Conservation (phyloP, 306 rosid genomes). For the Carpinus viminea region DNA sequence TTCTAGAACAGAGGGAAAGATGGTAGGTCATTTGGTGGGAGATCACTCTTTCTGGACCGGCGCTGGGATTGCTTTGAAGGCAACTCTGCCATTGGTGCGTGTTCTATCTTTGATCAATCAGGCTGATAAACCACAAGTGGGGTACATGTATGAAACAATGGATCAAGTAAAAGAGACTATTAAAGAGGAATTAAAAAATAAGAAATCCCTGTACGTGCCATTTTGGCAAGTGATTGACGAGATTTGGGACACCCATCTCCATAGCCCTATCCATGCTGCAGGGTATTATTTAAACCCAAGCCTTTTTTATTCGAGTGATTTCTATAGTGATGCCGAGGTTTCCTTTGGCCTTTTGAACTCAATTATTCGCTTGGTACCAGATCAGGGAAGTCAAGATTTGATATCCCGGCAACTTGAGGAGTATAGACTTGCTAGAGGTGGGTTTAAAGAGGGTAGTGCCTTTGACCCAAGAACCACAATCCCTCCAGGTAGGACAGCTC, state of each 20-base stretch:
- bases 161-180: conserved; percentile 36
- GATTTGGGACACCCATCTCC: conserved; percentile 26
- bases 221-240: conserved; percentile 32
- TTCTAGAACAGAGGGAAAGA: conserved; percentile 16
- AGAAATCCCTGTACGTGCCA: conserved; percentile 24
- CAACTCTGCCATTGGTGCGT: conserved; percentile 22
- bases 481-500: conserved; percentile 23
- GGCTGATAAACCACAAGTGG: conserved; percentile 27
- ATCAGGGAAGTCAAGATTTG: conserved; percentile 6
- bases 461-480: background rate
- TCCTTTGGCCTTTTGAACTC: conserved; percentile 22
- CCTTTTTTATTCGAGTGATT: conserved; percentile 26
- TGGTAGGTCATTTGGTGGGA: conserved; percentile 20
- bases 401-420: conserved; percentile 23
- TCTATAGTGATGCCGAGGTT: conserved; percentile 29
- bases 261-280: conserved; percentile 31
- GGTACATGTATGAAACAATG: conserved; percentile 38
- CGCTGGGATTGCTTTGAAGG: conserved; percentile 21
- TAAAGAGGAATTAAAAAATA: conserved; percentile 17
- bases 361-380: conserved; percentile 17
- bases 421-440: conserved; percentile 18
- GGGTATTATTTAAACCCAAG: conserved; percentile 32
- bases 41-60: conserved; percentile 27
- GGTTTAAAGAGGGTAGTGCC: conserved; percentile 18
- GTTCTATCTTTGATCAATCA: conserved; percentile 14